These are phyloP conservation scores for Forsythia suspensa DNA, from an alignment of 257 asterid genomes.

Conservation along the genomic window DNA sequence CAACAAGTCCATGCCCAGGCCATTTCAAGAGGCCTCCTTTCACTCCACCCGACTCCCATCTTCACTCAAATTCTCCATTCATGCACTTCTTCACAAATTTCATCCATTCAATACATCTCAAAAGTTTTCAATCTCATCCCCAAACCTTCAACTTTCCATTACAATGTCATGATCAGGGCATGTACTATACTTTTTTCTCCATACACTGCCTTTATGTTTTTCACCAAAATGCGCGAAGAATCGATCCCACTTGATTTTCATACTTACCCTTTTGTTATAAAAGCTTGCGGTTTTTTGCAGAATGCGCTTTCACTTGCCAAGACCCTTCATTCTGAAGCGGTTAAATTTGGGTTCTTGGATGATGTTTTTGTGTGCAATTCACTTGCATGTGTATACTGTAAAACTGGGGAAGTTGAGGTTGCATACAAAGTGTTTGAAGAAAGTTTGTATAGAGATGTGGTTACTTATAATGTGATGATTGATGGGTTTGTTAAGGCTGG, in stretches of 20 bases:
- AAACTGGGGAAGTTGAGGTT: slow-evolving; percentile 31
- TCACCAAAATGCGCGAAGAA: slow-evolving; percentile 52
- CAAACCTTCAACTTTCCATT: slow-evolving; percentile 59
- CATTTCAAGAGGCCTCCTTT: slow-evolving; percentile 54
- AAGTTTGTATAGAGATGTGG: slow-evolving; percentile 51
- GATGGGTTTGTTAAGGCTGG: slow-evolving; percentile 74
- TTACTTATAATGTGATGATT: slow-evolving; percentile 68
- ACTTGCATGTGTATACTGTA: slow-evolving; percentile 44
- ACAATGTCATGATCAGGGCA: slow-evolving; percentile 65
- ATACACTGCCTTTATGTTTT: slow-evolving; percentile 35
- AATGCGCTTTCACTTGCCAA: slow-evolving; percentile 33
- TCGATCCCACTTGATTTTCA: slow-evolving; percentile 58
- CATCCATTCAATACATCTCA: slow-evolving; percentile 38
- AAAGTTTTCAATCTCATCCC: slow-evolving; percentile 56
- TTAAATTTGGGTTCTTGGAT: slow-evolving; percentile 57
- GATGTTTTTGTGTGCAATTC: slow-evolving; percentile 62
- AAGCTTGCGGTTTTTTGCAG: slow-evolving; percentile 53
- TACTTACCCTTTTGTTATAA: slow-evolving; percentile 66
- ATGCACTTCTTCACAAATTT: slow-evolving; percentile 31
- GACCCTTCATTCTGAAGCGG: slow-evolving; percentile 50
- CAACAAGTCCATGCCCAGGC: slow-evolving; percentile 75
- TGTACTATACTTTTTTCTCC: slow-evolving; percentile 57
- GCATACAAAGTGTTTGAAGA: slow-evolving; percentile 61
- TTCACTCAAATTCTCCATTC: slow-evolving; percentile 68
- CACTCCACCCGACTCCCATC: slow-evolving; percentile 42